Evolutionary conservation across 106 monocot genomes (phyloP).

Genomic region (Dioscorea zingiberensis): DNA sequence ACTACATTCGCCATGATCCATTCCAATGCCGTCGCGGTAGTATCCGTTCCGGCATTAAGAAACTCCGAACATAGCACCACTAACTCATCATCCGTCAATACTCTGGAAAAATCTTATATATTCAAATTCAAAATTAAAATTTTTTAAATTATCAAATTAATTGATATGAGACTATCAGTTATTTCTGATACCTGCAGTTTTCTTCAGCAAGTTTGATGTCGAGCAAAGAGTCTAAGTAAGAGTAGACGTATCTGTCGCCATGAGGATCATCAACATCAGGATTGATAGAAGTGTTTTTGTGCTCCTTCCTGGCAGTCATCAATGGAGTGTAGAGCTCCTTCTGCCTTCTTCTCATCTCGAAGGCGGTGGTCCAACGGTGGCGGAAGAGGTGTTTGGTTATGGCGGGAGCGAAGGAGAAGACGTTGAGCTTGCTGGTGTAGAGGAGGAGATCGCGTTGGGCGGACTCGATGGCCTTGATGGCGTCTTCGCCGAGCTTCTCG

Average conservation of each 20-base stretch:
- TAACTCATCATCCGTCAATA: conserved; percentile 31
- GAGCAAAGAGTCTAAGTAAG: conserved; percentile 34
- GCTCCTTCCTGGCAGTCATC: conserved; percentile 13
- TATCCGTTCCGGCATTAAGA: conserved; percentile 37
- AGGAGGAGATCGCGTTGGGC: conserved; percentile 1
- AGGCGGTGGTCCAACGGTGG: conserved; percentile 6
- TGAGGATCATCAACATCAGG: neutral
- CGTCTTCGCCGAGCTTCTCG: conserved; percentile 14
- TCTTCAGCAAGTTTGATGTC: conserved; percentile 23
- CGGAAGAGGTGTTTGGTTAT: conserved; percentile 18
- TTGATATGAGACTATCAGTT: too few relatives aligned
- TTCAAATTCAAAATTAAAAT: too few relatives aligned
- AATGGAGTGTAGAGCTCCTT: conserved; percentile 19
- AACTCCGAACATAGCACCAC: conserved; percentile 38
- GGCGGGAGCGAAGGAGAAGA: conserved; percentile 14
- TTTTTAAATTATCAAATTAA: too few relatives aligned
- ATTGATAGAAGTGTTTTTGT: neutral
- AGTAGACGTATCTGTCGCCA: conserved; percentile 10
- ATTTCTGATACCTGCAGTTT: conserved; percentile 7
- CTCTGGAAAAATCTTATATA: too few relatives aligned
- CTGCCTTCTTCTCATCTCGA: conserved; percentile 1
- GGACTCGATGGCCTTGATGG: conserved; percentile 9
- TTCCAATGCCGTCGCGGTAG: conserved; percentile 30
- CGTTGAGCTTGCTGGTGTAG: neutral
- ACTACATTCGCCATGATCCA: conserved; percentile 53